Conservation (phyloP, 768 basidiomycete species). For the Coprinopsis marcescibilis region DNA sequence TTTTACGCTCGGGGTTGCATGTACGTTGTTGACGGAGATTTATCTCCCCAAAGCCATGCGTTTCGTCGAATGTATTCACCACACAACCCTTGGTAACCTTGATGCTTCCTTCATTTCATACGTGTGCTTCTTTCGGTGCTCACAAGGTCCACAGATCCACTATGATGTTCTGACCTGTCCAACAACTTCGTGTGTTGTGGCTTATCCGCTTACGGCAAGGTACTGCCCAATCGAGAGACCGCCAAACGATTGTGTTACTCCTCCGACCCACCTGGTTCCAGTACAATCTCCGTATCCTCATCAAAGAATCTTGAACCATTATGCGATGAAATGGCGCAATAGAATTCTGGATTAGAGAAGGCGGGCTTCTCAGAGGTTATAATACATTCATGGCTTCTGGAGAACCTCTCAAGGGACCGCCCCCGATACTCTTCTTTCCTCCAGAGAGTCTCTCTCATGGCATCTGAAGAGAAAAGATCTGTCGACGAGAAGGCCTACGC, state of each 20-base stretch:
- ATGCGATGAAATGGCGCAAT: slow-evolving; percentile 1
- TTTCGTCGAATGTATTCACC: too few species aligned
- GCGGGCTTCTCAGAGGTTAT: too few species aligned
- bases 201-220: background rate
- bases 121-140: too few species aligned
- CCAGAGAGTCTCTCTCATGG: slow-evolving; percentile 12
- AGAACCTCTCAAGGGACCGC: too few species aligned
- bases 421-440: background rate
- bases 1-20: too few species aligned
- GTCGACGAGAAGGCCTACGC: slow-evolving; percentile 14
- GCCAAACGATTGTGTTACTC: background rate
- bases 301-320: slow-evolving; percentile 2
- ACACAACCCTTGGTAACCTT: too few species aligned
- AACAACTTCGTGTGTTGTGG: background rate
- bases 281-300: background rate
- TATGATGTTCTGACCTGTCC: too few species aligned
- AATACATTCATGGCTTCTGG: background rate
- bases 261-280: background rate
- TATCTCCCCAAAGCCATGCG: too few species aligned
- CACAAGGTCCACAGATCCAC: too few species aligned
- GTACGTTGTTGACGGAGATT: too few species aligned
- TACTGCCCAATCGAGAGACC: background rate
- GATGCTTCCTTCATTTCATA: too few species aligned
- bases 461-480: slow-evolving; percentile 11
- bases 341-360: background rate